Evolutionary conservation across 805 yeast species (phyloP).

Genomic region (Candida germanica): DNA sequence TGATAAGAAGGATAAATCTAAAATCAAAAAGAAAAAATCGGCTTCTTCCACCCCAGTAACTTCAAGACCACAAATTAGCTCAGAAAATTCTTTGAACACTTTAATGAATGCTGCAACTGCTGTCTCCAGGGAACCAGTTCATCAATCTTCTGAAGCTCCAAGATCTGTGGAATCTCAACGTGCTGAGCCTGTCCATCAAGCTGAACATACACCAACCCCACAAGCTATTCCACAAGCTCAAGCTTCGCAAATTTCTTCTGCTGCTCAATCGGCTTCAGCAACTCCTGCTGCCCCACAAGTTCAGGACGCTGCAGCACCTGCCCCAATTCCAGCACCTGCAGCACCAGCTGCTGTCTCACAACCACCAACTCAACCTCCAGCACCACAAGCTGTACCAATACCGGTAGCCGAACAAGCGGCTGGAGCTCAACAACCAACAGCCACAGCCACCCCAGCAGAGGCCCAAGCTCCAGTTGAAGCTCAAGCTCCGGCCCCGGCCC

Average conservation of each 20-base stretch:
- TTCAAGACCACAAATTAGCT: conserved; percentile 10
- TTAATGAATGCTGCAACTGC: conserved; percentile 28
- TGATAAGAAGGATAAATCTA: conserved; percentile 29
- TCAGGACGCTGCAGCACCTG: conserved; percentile 6
- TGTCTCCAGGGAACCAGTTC: conserved; percentile 1
- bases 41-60: conserved; percentile 20
- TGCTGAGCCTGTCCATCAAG: conserved; percentile 1
- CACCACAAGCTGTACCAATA: conserved; percentile 5
- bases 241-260: conserved; percentile 9
- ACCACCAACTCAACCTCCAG: conserved; percentile 2
- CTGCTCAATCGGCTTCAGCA: conserved; percentile 10
- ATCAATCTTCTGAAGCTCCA: background rate
- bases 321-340: conserved; percentile 4
- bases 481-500: conserved; percentile 6
- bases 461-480: conserved; percentile 10
- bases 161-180: conserved; percentile 4
- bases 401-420: conserved; percentile 8
- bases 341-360: conserved; percentile 1
- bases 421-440: conserved; percentile 7
- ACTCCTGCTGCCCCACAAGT: conserved; percentile 9
- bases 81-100: conserved; percentile 19
- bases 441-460: conserved; percentile 10
- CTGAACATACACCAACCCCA: conserved; percentile 4
- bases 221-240: conserved; percentile 8
- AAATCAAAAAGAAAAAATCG: conserved; percentile 17